Percentiles rank a stretch among this genome's conserved stretches.
Conservation (phyloP, 2,329 filamentous ascomycete genomes). For the Fusarium pseudocircinatum region DNA sequence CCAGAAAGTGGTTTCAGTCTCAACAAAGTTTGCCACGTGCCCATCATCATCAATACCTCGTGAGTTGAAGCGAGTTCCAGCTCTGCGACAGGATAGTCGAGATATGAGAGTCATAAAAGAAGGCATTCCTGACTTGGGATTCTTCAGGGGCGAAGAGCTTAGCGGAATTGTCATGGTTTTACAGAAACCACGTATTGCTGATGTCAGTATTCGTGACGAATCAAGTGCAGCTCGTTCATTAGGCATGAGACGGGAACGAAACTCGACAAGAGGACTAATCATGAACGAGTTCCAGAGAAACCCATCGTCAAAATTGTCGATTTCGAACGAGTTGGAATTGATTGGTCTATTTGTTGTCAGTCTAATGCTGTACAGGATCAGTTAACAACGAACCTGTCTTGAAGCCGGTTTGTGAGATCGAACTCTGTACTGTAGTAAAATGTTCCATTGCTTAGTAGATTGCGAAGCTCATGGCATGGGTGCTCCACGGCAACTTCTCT, state of each 20-base stretch:
- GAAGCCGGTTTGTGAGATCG: conserved; percentile 90
- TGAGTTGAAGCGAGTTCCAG: conserved; percentile 96
- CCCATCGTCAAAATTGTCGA: conserved; percentile 90
- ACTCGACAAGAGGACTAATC: conserved; percentile 91
- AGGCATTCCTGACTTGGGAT: conserved; percentile 74
- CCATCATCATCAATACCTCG: conserved; percentile 97
- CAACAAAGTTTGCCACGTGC: conserved; percentile 98
- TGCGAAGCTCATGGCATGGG: conserved; percentile 89
- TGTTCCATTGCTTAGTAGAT: conserved; percentile 89
- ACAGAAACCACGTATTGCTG: conserved; percentile 92
- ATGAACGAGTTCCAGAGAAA: conserved; percentile 99
- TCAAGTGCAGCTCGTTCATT: conserved; percentile 84
- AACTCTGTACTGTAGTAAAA: conserved; percentile 99
- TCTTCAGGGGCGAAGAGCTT: conserved; percentile 74
- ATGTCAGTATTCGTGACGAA: conserved; percentile 86
- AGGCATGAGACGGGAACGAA: conserved; percentile 81
- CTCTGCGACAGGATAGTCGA: conserved; percentile 86
- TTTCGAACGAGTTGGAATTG: conserved; percentile 82
- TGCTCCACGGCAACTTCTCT: conserved; percentile 81
- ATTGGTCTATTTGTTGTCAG: conserved; percentile 64
- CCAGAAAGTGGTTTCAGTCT: conserved; percentile 94
- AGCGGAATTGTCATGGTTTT: conserved; percentile 86
- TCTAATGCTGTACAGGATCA: not conserved
- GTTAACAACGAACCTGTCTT: conserved; percentile 72
- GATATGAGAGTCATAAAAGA: conserved; percentile 91